Evolutionary conservation across 225 moss, liverwort and hornwort genomes (phyloP).

Genomic region (Rhytidiadelphus loreus): DNA sequence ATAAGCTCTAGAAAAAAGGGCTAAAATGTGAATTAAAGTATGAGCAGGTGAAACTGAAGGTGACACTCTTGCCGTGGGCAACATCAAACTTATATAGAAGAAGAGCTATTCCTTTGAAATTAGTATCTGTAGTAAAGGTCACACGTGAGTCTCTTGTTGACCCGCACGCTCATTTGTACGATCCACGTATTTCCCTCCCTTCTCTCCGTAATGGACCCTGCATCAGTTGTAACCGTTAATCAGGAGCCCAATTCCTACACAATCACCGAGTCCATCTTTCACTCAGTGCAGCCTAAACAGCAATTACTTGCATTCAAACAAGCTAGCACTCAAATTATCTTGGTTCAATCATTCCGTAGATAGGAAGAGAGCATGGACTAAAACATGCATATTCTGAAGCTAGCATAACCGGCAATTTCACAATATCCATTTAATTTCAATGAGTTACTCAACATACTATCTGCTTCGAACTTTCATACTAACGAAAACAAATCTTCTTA

Average conservation of each 20-base stretch:
- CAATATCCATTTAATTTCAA: neutral
- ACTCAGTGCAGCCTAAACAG: neutral
- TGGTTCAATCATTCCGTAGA: neutral
- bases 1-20: neutral
- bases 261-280: neutral
- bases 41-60: neutral
- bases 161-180: constrained; percentile 66
- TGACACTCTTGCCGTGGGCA: constrained; percentile 1
- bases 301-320: neutral
- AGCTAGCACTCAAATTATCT: neutral
- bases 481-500: neutral
- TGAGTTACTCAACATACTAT: neutral
- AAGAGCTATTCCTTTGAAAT: neutral
- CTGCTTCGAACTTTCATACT: neutral
- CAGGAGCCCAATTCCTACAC: neutral
- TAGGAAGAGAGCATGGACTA: neutral
- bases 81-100: too few species aligned
- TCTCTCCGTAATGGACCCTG: constrained; percentile 41
- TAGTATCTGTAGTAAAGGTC: too few species aligned
- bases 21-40: neutral
- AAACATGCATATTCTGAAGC: neutral
- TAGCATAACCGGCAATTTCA: neutral
- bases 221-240: neutral
- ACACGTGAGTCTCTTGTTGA: constrained; percentile 27
- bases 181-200: constrained; percentile 45